Evolutionary conservation across 2,329 filamentous ascomycete genomes (phyloP).

Genomic region (Nectriaceae sp.): DNA sequence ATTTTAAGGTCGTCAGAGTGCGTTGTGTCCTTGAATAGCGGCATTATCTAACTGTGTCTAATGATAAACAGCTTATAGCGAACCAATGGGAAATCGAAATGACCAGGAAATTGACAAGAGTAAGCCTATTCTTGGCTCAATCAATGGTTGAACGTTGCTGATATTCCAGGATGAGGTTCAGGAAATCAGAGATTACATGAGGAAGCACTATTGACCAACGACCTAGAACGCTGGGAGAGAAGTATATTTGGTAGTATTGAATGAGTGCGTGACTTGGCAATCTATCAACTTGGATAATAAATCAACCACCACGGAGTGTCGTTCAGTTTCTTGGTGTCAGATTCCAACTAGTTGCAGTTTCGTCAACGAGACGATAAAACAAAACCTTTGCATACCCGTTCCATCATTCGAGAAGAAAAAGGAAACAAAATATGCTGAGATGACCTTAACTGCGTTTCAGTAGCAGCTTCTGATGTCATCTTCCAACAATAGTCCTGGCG

Average conservation of each 20-base stretch:
- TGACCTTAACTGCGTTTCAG: background rate
- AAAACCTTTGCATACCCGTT: too few species aligned
- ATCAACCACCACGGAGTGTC: too few species aligned
- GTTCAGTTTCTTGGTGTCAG: too few species aligned
- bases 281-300: too few species aligned
- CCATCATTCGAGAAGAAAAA: background rate
- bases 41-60: background rate
- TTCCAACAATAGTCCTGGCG: background rate
- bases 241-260: too few species aligned
- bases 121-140: background rate
- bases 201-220: background rate
- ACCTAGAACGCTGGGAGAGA: too few species aligned
- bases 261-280: too few species aligned
- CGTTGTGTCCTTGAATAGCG: background rate
- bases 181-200: background rate
- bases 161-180: background rate
- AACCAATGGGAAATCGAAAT: constrained; percentile 11
- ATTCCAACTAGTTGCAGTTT: too few species aligned
- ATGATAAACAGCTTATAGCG: constrained; percentile 3
- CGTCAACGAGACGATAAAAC: too few species aligned
- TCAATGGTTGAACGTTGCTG: background rate
- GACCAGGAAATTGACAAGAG: background rate
- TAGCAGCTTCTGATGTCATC: constrained; percentile 2
- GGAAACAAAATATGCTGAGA: background rate
- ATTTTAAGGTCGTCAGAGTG: background rate